A percentile compares a stretch with the other conserved stretches of the same genome.
phyloP scores from a whole-genome alignment of 208 protist species.

The Wallacemonas collosoma region DNA sequence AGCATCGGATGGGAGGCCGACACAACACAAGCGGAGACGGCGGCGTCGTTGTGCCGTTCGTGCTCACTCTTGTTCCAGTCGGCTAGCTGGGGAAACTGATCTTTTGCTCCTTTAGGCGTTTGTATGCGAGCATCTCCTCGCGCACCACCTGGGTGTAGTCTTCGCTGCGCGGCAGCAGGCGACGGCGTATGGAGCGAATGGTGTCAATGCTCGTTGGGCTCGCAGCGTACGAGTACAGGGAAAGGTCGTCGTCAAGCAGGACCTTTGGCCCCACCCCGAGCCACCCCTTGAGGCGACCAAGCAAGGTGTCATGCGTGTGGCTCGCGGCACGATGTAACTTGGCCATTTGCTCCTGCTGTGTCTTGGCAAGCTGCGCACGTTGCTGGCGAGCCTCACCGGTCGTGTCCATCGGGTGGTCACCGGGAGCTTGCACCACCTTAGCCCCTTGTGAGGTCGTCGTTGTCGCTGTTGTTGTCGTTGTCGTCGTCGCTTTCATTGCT shows the following conservation, averaged over 20 bases:
- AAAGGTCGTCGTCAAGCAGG: constrained; percentile 52
- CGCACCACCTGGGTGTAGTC: constrained; percentile 86
- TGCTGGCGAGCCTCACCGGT: constrained; percentile 38
- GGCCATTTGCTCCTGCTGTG: constrained; percentile 21
- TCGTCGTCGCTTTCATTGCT: not conserved
- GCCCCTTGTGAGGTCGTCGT: not conserved
- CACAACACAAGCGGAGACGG: not conserved
- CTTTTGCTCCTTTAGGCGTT: constrained; percentile 42
- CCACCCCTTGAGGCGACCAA: constrained; percentile 8
- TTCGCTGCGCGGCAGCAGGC: constrained; percentile 77
- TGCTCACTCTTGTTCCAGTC: not conserved
- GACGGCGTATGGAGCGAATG: constrained; percentile 69
- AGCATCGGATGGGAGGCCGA: no score
- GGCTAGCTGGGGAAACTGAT: constrained; percentile 18
- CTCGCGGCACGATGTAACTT: constrained; percentile 32
- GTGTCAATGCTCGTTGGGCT: constrained; percentile 70
- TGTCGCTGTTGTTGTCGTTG: not conserved
- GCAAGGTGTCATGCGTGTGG: constrained; percentile 4
- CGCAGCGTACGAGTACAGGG: constrained; percentile 71
- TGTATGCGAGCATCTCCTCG: constrained; percentile 86
- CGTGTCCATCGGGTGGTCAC: constrained; percentile 81
- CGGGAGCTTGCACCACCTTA: constrained; percentile 9
- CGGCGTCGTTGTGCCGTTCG: no score
- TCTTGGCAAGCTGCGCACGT: constrained; percentile 15
- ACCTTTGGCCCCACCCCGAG: constrained; percentile 14